phyloP scores from a whole-genome alignment of 768 basidiomycete species.

The Pleurotus salmoneostramineus region DNA sequence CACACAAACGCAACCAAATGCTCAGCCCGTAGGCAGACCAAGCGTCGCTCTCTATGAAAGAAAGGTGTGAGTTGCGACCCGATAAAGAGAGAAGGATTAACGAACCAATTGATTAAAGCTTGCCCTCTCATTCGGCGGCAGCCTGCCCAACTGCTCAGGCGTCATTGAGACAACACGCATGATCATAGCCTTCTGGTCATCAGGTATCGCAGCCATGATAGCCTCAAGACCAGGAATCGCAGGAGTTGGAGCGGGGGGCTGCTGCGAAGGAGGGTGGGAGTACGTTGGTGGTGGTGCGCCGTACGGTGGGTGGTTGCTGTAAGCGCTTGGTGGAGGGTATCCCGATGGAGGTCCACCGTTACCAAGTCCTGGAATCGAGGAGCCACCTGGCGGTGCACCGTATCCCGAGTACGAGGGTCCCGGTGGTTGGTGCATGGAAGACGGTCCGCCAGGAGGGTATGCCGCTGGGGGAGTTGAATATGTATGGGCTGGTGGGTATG shows the following conservation, averaged over 20 bases:
- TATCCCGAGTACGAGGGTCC: background rate
- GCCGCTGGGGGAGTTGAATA: slow-evolving; percentile 17
- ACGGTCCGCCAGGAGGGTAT: slow-evolving; percentile 3
- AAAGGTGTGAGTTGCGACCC: background rate
- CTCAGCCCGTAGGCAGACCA: slow-evolving; percentile 22
- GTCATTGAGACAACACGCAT: slow-evolving; percentile 80
- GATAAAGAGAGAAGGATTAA: slow-evolving; percentile 12
- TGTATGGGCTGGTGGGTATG: slow-evolving; percentile 14
- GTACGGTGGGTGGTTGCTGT: background rate
- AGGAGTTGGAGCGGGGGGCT: slow-evolving; percentile 22
- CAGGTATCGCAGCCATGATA: slow-evolving; percentile 55
- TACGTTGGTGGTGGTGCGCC: slow-evolving; percentile 11
- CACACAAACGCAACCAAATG: background rate
- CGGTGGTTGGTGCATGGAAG: slow-evolving; percentile 8
- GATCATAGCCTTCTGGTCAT: slow-evolving; percentile 74
- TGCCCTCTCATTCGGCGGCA: slow-evolving; percentile 70
- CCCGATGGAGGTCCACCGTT: background rate
- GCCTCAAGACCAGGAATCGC: slow-evolving; percentile 36
- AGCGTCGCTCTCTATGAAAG: slow-evolving; percentile 31
- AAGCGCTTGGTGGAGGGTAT: slow-evolving; percentile 5
- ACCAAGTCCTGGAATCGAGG: background rate
- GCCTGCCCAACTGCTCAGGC: slow-evolving; percentile 72
- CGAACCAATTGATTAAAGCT: slow-evolving; percentile 82
- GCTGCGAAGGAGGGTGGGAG: slow-evolving; percentile 17
- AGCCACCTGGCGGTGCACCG: background rate